Base-by-base conservation (phyloP, 2,329 filamentous ascomycete genomes). In the Ophiocordyceps camponoti-floridani region DNA sequence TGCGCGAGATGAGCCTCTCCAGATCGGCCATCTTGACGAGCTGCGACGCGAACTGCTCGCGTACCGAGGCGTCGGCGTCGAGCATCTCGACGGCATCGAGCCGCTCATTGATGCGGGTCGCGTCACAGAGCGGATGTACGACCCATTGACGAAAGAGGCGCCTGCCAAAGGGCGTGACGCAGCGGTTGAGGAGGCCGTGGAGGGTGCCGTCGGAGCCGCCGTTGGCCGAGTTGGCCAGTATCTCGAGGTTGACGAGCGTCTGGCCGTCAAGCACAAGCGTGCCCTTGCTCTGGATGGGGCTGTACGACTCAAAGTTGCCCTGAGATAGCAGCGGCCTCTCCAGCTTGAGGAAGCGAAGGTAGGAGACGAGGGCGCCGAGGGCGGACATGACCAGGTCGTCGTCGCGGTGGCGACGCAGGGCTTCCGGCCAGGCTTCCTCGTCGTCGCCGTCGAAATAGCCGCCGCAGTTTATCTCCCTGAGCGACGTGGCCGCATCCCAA, bases 201-300 rank as follows among this genome's bases (percentile, higher is more conserved):
- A 98, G 68, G 58, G 88, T 95, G 3, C 91, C 91, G 53, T 82
- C 88, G 47, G 82, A 77, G 0, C 77, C 74, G 53, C 88, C 76
- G 56, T 96, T 88, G 0, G 89, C 96, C 54, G 87, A 79, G 52
- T 98, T 98, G 48, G 88, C 83, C 57, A 95, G 98, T 2, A 98
- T 86, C 59, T 98, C 91, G 12, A 98, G 72, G 54, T 85, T 94
- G 43, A 85, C 89, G 35, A 98, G 66, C 0, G 89, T 95, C 45
- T 94, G 96, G 41, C 89, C 91, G 56, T 93, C 94, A 47, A 98
- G 88, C 13, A 89, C 88, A 33, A 88, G 73, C 9, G 88, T 85
- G 53, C 84, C 94, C 63, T 98, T 98, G 2, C 87, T 86, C 53
- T 94, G 82, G 56, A 98, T 98, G 63, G 96, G 94, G 54, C 94